A percentile compares a stretch with the other conserved stretches of the same genome.
These are phyloP conservation scores for Colletotrichum kahawae DNA, from an alignment of 2,329 filamentous ascomycete species.

Conservation along the genomic window DNA sequence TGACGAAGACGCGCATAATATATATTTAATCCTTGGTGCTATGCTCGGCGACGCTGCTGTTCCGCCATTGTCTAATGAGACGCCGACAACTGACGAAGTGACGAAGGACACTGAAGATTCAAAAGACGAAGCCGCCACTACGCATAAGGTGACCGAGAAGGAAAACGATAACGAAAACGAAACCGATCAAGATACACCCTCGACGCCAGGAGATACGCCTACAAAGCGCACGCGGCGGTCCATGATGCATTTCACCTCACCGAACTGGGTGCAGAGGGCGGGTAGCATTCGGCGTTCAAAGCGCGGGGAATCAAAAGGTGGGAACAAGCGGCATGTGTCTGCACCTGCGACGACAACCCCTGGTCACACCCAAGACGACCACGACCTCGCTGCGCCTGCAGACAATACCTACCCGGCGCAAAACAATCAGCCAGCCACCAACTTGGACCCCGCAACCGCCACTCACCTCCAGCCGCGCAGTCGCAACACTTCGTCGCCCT, in stretches of 20 bases:
- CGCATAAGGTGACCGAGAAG: neutral
- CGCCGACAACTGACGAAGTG: neutral
- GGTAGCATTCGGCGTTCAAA: slow-evolving; percentile 63
- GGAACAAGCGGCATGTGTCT: slow-evolving; percentile 58
- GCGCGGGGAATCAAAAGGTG: slow-evolving; percentile 47
- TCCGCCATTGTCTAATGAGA: neutral
- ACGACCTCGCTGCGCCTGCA: slow-evolving; percentile 18
- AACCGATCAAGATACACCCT: slow-evolving; percentile 5
- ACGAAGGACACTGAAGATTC: neutral
- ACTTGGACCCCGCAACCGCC: slow-evolving; percentile 28
- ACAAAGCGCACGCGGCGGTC: slow-evolving; percentile 56
- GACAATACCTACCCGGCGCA: slow-evolving; percentile 27
- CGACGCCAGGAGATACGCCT: slow-evolving; percentile 43
- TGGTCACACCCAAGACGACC: slow-evolving; percentile 30
- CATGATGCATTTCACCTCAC: slow-evolving; percentile 62
- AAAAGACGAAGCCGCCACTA: neutral
- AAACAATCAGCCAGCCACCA: slow-evolving; percentile 32
- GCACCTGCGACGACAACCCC: slow-evolving; percentile 48
- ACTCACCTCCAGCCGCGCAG: slow-evolving; percentile 36
- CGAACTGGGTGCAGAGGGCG: slow-evolving; percentile 61
- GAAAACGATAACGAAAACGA: neutral
- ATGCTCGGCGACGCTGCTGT: slow-evolving; percentile 17
- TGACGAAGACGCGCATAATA: slow-evolving; percentile 32
- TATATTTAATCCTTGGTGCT: slow-evolving; percentile 12
- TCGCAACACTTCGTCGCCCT: slow-evolving; percentile 59